These are phyloP conservation scores for thale cress (Arabidopsis thaliana) DNA, from an alignment of 345 rosid genomes.

Conservation along the genomic window TAIR10.1 NC_003074.8:9481001-9481500, in stretches of 20 bases:
- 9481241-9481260: background rate
- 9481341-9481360: background rate
- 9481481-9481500: background rate
- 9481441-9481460: slow-evolving; percentile 95
- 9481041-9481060: slow-evolving; percentile 92
- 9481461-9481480: slow-evolving; percentile 1
- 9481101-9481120: slow-evolving; percentile 73
- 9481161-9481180: background rate
- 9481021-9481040: slow-evolving; percentile 96
- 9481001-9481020: slow-evolving; percentile 75
- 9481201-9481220: background rate
- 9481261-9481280: background rate
- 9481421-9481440: slow-evolving; percentile 91
- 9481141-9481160: background rate
- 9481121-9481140: slow-evolving; percentile 69
- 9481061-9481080: slow-evolving; percentile 78
- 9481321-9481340: background rate
- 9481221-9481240: background rate
- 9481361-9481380: slow-evolving; percentile 19
- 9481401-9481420: slow-evolving; percentile 90
- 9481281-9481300: background rate
- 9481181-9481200: background rate
- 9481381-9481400: slow-evolving; percentile 39
- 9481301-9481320: slow-evolving; percentile 5
- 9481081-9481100: slow-evolving; percentile 97